Percentiles rank a stretch among this genome's conserved stretches.
These are phyloP conservation scores for Helianthus tuberosus DNA, from an alignment of 129 eudicot genomes.

Conservation along the genomic window DNA sequence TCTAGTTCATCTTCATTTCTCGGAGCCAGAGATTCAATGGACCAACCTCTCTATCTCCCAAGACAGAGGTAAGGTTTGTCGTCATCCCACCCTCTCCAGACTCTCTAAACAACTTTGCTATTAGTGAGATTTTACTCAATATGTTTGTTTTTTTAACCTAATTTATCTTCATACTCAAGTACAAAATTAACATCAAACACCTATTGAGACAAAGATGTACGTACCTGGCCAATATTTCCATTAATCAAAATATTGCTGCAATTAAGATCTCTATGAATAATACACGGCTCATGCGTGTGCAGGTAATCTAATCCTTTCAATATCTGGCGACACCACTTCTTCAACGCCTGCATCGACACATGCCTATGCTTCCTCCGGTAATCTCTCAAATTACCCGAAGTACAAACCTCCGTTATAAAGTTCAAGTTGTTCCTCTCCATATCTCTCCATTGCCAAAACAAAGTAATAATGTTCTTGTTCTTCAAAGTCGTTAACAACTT, in stretches of 20 bases:
- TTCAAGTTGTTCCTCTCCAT: conserved; percentile 47
- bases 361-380: conserved; percentile 69
- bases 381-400: conserved; percentile 69
- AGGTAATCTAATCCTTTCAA: conserved; percentile 67
- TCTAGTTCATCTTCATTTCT: too few relatives aligned
- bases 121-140: too few relatives aligned
- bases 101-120: too few relatives aligned
- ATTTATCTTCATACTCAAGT: not conserved
- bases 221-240: conserved; percentile 62
- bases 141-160: too few relatives aligned
- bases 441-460: conserved; percentile 57
- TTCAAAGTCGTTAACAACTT: conserved; percentile 47
- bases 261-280: conserved; percentile 68
- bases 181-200: not conserved
- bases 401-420: conserved; percentile 72
- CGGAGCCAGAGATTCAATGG: too few relatives aligned
- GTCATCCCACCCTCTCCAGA: too few relatives aligned
- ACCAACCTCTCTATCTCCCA: too few relatives aligned
- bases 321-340: conserved; percentile 76
- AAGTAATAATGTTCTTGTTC: conserved; percentile 49
- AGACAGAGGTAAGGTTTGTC: too few relatives aligned
- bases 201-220: not conserved
- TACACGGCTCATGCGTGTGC: conserved; percentile 71
- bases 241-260: conserved; percentile 64
- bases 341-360: conserved; percentile 67